phyloP scores from a whole-genome alignment of 768 basidiomycete genomes.

The Calocybe gangraenosa region DNA sequence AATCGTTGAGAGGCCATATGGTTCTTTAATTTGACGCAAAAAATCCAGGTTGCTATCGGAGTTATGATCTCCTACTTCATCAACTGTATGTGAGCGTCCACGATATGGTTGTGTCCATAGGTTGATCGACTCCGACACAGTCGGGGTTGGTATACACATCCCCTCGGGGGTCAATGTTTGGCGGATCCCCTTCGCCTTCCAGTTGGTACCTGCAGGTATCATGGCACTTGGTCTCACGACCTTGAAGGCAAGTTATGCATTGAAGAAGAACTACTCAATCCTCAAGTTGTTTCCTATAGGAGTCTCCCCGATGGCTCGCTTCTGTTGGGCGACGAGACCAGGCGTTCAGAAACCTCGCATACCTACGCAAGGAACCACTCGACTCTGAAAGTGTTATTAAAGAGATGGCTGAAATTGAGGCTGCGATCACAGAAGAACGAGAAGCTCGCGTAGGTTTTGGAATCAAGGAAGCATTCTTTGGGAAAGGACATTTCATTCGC shows the following conservation, averaged over 20 bases:
- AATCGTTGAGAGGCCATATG: neutral
- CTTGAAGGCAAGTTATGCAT: slow-evolving; percentile 38
- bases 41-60: slow-evolving; percentile 62
- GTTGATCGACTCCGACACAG: slow-evolving; percentile 25
- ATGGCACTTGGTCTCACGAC: slow-evolving; percentile 67
- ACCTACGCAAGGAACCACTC: slow-evolving; percentile 46
- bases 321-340: slow-evolving; percentile 53
- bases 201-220: slow-evolving; percentile 74
- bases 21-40: neutral
- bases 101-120: neutral
- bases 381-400: slow-evolving; percentile 43
- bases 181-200: slow-evolving; percentile 75
- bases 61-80: slow-evolving; percentile 86
- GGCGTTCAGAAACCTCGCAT: slow-evolving; percentile 58
- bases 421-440: slow-evolving; percentile 72
- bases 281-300: slow-evolving; percentile 33
- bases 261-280: neutral
- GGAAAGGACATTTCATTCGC: slow-evolving; percentile 77
- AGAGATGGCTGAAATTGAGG: slow-evolving; percentile 79
- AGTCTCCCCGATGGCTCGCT: slow-evolving; percentile 77
- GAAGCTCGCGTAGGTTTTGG: slow-evolving; percentile 62
- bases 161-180: slow-evolving; percentile 46
- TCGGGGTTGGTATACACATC: slow-evolving; percentile 57
- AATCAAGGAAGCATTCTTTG: slow-evolving; percentile 68
- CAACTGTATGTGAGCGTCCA: slow-evolving; percentile 48